Conservation (phyloP, 345 rosid genomes). For the Litchi chinensis region DNA sequence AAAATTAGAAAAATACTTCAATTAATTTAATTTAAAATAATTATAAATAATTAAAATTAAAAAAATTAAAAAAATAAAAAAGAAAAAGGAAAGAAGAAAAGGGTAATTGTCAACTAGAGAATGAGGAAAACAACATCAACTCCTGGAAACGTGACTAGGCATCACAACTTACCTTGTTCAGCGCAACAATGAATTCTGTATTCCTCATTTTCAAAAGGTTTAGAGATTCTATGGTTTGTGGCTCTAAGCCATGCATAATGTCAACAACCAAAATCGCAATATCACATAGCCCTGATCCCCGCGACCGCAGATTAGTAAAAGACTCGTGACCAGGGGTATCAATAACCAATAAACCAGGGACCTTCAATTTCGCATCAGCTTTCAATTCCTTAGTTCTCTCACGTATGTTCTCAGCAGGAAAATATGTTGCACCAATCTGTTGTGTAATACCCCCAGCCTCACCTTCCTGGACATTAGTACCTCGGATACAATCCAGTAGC, state of each 20-base stretch:
- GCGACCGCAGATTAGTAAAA: slow-evolving; percentile 81
- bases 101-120: slow-evolving; percentile 4
- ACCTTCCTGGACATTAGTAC: slow-evolving; percentile 98
- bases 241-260: slow-evolving; percentile 92
- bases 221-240: slow-evolving; percentile 90
- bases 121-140: slow-evolving; percentile 10
- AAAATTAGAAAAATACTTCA: slow-evolving; percentile 14
- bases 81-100: not conserved
- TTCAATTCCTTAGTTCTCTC: slow-evolving; percentile 94
- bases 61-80: too few relatives aligned
- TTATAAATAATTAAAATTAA: too few relatives aligned
- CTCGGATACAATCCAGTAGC: slow-evolving; percentile 92
- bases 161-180: slow-evolving; percentile 73
- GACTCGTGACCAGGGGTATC: slow-evolving; percentile 99
- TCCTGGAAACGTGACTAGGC: slow-evolving; percentile 3
- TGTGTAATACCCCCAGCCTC: slow-evolving; percentile 99
- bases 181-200: slow-evolving; percentile 87
- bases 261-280: slow-evolving; percentile 97
- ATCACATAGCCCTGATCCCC: slow-evolving; percentile 96
- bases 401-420: slow-evolving; percentile 89
- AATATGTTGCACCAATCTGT: slow-evolving; percentile 97
- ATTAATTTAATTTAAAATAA: too few relatives aligned
- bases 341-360: slow-evolving; percentile 94
- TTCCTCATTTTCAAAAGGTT: slow-evolving; percentile 83
- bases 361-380: slow-evolving; percentile 88